Evolutionary conservation across 345 rosid genomes (phyloP).

Genomic region (Mangifera indica): DNA sequence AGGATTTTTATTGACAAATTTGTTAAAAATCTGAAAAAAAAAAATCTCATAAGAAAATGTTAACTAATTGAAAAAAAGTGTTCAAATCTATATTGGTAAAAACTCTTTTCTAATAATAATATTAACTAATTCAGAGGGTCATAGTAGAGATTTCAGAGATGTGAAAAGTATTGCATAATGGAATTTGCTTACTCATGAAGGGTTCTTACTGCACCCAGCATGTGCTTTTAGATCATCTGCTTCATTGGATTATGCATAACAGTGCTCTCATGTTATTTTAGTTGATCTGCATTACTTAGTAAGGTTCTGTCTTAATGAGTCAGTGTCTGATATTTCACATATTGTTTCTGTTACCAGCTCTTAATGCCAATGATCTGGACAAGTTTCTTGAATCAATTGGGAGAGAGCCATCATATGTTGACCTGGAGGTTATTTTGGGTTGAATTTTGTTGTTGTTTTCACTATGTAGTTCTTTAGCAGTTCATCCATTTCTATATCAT

Average conservation of each 20-base stretch:
- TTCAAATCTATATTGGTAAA: no score
- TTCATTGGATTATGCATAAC: not conserved
- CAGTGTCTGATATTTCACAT: constrained; percentile 9
- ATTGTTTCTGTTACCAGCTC: constrained; percentile 46
- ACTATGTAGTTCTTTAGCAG: constrained; percentile 2
- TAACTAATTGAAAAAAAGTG: not conserved
- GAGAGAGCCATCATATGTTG: constrained; percentile 61
- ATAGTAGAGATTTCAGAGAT: not conserved
- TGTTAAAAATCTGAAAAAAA: no score
- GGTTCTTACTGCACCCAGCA: not conserved
- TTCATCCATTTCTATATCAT: not conserved
- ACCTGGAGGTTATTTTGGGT: constrained; percentile 62
- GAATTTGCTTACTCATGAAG: not conserved
- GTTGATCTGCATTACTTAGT: not conserved
- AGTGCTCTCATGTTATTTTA: not conserved
- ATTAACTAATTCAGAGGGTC: not conserved
- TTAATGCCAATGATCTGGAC: constrained; percentile 57
- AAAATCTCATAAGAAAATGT: no score
- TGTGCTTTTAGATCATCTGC: not conserved
- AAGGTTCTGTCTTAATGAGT: not conserved
- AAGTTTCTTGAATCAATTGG: constrained; percentile 70
- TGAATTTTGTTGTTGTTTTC: constrained; percentile 5
- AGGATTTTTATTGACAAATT: no score
- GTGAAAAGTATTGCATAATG: not conserved
- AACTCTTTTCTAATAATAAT: no score